Percentiles rank a stretch among this genome's conserved stretches.
Evolutionary conservation across 805 yeast genomes (phyloP).

Genomic region (Candida pini): DNA sequence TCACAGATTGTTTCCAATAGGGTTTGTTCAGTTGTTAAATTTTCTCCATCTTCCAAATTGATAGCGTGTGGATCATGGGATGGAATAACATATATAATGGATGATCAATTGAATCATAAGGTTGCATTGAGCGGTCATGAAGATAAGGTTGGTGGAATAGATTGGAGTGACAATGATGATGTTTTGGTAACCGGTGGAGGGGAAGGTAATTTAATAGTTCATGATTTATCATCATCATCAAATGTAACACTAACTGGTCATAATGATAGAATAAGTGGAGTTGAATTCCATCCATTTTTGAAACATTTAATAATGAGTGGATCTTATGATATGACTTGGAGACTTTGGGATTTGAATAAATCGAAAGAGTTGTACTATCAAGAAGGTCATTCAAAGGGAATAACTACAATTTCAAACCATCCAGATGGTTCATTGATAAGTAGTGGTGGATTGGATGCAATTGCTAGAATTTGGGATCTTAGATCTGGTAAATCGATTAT

Average conservation of each 20-base stretch:
- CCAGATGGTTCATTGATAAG: constrained; percentile 73
- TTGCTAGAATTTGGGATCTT: constrained; percentile 78
- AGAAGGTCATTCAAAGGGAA: constrained; percentile 81
- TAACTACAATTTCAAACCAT: constrained; percentile 58
- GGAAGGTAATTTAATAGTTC: constrained; percentile 38
- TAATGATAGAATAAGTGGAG: constrained; percentile 50
- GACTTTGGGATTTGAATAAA: constrained; percentile 69
- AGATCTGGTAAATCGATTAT: constrained; percentile 66
- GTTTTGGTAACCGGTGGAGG: constrained; percentile 40
- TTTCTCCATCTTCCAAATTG: constrained; percentile 31
- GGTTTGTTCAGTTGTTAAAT: constrained; percentile 57
- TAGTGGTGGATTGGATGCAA: constrained; percentile 74
- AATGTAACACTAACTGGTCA: constrained; percentile 33
- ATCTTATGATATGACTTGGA: constrained; percentile 84
- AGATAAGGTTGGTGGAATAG: constrained; percentile 68
- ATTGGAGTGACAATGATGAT: constrained; percentile 42
- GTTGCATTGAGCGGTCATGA: constrained; percentile 38
- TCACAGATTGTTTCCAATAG: constrained; percentile 68
- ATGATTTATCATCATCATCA: no score
- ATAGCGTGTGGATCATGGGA: constrained; percentile 81
- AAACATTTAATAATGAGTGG: constrained; percentile 51
- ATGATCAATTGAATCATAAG: constrained; percentile 31
- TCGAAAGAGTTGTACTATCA: constrained; percentile 54
- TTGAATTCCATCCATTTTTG: constrained; percentile 63
- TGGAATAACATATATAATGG: constrained; percentile 57